A percentile compares a stretch with the other conserved stretches of the same genome.
Conservation (phyloP, 176 grass and related monocot genomes). For the Secale cereale region DNA sequence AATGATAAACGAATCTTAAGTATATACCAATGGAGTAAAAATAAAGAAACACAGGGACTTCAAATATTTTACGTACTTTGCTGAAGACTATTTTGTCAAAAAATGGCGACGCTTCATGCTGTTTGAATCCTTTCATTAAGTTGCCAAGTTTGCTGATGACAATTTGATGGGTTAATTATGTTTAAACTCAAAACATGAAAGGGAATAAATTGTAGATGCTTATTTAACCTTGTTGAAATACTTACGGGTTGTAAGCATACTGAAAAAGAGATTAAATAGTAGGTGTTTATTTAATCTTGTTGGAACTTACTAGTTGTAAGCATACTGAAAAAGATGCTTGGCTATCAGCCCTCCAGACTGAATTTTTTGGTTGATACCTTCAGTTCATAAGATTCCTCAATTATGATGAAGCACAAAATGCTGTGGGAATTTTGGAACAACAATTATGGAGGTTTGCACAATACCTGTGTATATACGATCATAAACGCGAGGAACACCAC, state of each 20-base stretch:
- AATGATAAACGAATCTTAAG: not conserved
- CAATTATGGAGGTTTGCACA: not conserved
- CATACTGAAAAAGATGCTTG: conserved; percentile 75
- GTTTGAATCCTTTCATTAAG: conserved; percentile 71
- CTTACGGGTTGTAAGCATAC: conserved; percentile 88
- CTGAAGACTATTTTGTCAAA: conserved; percentile 86
- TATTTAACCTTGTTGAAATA: conserved; percentile 2
- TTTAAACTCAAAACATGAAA: not conserved
- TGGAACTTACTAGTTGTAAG: conserved; percentile 75
- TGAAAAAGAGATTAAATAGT: conserved; percentile 23
- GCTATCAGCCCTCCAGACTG: conserved; percentile 69
- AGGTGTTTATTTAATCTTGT: not conserved
- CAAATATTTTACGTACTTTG: conserved; percentile 42
- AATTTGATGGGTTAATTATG: not conserved
- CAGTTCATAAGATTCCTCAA: conserved; percentile 11
- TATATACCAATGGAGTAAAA: not conserved
- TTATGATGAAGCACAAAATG: conserved; percentile 8
- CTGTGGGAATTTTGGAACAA: not conserved
- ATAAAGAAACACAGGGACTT: not conserved
- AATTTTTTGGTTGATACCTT: conserved; percentile 91
- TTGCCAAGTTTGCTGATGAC: conserved; percentile 69
- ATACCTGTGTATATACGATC: conserved; percentile 87
- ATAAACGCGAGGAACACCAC: conserved; percentile 93
- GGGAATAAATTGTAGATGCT: not conserved
- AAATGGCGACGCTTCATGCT: conserved; percentile 91